Percentiles rank a stretch among this genome's conserved stretches.
phyloP scores from a whole-genome alignment of 768 basidiomycete genomes.

The Boletus barrowsii region DNA sequence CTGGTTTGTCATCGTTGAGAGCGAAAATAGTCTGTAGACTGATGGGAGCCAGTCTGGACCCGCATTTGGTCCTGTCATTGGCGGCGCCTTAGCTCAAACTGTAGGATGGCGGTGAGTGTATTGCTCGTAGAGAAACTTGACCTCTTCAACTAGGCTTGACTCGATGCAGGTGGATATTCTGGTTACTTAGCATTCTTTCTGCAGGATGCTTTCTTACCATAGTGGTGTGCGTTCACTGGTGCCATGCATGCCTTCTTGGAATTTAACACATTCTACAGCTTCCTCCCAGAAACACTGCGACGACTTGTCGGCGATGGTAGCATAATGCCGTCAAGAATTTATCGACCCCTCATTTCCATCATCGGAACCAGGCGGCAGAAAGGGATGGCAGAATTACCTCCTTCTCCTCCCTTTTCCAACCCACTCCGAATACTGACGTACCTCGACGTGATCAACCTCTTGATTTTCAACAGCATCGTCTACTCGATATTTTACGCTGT shows the following conservation, averaged over 20 bases:
- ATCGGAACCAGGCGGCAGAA: slow-evolving; percentile 23
- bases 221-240: slow-evolving; percentile 4
- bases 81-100: slow-evolving; percentile 50
- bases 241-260: neutral
- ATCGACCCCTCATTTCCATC: slow-evolving; percentile 27
- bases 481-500: slow-evolving; percentile 51
- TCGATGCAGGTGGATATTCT: slow-evolving; percentile 21
- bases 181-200: slow-evolving; percentile 20
- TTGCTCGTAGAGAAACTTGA: neutral
- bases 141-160: neutral
- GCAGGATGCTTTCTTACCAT: slow-evolving; percentile 12
- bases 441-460: slow-evolving; percentile 38
- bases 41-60: slow-evolving; percentile 48
- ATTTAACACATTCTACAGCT: slow-evolving; percentile 9
- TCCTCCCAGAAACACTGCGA: slow-evolving; percentile 22
- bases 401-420: slow-evolving; percentile 32
- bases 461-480: slow-evolving; percentile 52
- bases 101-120: slow-evolving; percentile 60
- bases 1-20: slow-evolving; percentile 38
- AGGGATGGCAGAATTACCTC: neutral
- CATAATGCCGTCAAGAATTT: slow-evolving; percentile 21
- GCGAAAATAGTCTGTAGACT: neutral
- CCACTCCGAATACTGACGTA: slow-evolving; percentile 37
- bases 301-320: slow-evolving; percentile 31
- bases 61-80: slow-evolving; percentile 47